Evolutionary conservation across 2,329 filamentous ascomycete species (phyloP).

Genomic region (Clarireedia homoeocarpa): DNA sequence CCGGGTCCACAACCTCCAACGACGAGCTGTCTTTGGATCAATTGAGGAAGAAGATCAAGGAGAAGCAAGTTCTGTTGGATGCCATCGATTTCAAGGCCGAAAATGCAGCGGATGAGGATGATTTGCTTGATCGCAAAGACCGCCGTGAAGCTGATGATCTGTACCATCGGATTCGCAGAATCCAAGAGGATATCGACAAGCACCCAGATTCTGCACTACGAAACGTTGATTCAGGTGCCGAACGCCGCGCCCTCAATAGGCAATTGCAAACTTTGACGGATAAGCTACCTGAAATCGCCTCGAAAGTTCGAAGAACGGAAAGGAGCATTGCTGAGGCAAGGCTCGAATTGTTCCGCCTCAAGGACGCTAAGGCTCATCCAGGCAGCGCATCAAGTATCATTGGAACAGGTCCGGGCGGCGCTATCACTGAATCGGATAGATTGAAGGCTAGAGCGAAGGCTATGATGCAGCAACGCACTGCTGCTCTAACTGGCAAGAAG

Average conservation of each 20-base stretch:
- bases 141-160: slow-evolving; percentile 88
- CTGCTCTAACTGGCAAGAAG: slow-evolving; percentile 82
- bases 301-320: slow-evolving; percentile 83
- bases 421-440: slow-evolving; percentile 86
- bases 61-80: slow-evolving; percentile 90
- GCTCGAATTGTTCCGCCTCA: slow-evolving; percentile 86
- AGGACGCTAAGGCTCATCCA: slow-evolving; percentile 87
- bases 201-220: slow-evolving; percentile 71
- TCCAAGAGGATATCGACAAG: slow-evolving; percentile 90
- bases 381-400: slow-evolving; percentile 72
- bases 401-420: slow-evolving; percentile 85
- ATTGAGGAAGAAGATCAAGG: slow-evolving; percentile 82
- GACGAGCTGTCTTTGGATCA: slow-evolving; percentile 85
- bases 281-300: slow-evolving; percentile 84
- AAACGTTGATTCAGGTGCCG: slow-evolving; percentile 76
- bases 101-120: slow-evolving; percentile 81
- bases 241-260: slow-evolving; percentile 76
- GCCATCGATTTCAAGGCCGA: slow-evolving; percentile 96
- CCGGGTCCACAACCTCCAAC: slow-evolving; percentile 58
- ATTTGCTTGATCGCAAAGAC: slow-evolving; percentile 82
- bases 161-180: slow-evolving; percentile 80
- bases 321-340: slow-evolving; percentile 87
- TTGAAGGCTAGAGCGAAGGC: slow-evolving; percentile 92
- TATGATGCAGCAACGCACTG: slow-evolving; percentile 97
- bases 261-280: slow-evolving; percentile 86